These are phyloP conservation scores for Akanthomyces muscarius DNA, from an alignment of 2,329 filamentous ascomycete species.

Conservation along the genomic window DNA sequence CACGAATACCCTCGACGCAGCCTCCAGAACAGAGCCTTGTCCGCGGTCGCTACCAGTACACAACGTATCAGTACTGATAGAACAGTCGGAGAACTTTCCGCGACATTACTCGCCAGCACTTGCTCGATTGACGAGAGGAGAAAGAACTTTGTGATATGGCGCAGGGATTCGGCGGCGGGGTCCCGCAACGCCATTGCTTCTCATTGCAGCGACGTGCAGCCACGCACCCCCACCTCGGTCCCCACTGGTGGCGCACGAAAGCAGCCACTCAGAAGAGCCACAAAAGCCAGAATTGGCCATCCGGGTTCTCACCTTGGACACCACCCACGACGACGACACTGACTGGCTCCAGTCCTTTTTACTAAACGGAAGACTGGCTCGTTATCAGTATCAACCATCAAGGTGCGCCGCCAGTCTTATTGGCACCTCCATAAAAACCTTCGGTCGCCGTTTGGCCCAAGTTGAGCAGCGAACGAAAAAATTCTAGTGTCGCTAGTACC, in stretches of 20 bases:
- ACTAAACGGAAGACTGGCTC: background rate
- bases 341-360: background rate
- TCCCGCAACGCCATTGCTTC: constrained; percentile 2
- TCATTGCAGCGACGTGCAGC: background rate
- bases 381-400: background rate
- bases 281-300: constrained; percentile 10
- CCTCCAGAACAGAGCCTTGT: too few relatives aligned
- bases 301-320: constrained; percentile 15
- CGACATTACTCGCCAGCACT: background rate
- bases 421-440: background rate
- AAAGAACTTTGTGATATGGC: background rate
- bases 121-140: too few relatives aligned
- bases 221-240: background rate
- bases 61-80: too few relatives aligned
- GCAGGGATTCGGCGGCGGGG: constrained; percentile 2
- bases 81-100: background rate
- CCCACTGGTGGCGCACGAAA: background rate
- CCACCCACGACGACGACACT: background rate
- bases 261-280: constrained; percentile 8
- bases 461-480: too few relatives aligned
- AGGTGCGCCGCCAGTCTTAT: background rate
- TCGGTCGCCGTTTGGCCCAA: background rate
- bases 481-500: too few relatives aligned
- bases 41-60: too few relatives aligned
- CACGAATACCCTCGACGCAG: too few relatives aligned